Percentiles rank a stretch among this genome's conserved stretches.
Conservation (phyloP, 2,329 filamentous ascomycete genomes). For the Lasiodiplodia citricola region DNA sequence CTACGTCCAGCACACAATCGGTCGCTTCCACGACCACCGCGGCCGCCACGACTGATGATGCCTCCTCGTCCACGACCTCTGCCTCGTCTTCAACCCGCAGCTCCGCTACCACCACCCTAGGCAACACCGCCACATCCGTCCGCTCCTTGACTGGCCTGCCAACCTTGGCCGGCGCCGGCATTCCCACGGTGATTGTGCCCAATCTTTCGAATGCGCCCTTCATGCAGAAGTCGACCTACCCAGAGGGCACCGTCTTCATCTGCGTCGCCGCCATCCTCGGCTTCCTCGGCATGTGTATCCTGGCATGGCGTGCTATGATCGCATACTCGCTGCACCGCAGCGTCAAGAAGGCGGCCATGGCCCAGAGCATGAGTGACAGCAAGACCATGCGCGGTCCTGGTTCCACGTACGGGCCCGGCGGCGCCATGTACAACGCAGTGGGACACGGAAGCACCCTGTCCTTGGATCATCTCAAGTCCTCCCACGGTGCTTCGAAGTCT, state of each 20-base stretch:
- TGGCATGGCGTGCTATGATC: constrained; percentile 86
- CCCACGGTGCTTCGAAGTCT: constrained; percentile 33
- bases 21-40: constrained; percentile 26
- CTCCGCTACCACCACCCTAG: constrained; percentile 32
- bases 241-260: constrained; percentile 96
- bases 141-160: constrained; percentile 53
- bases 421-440: constrained; percentile 17
- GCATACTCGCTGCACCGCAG: constrained; percentile 91
- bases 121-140: constrained; percentile 29
- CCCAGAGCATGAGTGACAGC: constrained; percentile 71
- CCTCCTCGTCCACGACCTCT: constrained; percentile 34
- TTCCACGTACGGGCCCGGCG: constrained; percentile 46
- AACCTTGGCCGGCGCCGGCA: constrained; percentile 61
- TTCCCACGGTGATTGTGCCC: constrained; percentile 76
- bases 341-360: constrained; percentile 82
- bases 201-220: constrained; percentile 85
- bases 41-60: constrained; percentile 31
- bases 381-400: constrained; percentile 60
- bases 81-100: constrained; percentile 22
- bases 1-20: constrained; percentile 25
- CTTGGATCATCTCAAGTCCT: constrained; percentile 56
- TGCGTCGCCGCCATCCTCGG: constrained; percentile 87
- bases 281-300: constrained; percentile 77
- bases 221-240: constrained; percentile 84
- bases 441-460: constrained; percentile 59